Evolutionary conservation across 306 rosid species (phyloP).

Genomic region (Cyamopsis tetragonoloba): DNA sequence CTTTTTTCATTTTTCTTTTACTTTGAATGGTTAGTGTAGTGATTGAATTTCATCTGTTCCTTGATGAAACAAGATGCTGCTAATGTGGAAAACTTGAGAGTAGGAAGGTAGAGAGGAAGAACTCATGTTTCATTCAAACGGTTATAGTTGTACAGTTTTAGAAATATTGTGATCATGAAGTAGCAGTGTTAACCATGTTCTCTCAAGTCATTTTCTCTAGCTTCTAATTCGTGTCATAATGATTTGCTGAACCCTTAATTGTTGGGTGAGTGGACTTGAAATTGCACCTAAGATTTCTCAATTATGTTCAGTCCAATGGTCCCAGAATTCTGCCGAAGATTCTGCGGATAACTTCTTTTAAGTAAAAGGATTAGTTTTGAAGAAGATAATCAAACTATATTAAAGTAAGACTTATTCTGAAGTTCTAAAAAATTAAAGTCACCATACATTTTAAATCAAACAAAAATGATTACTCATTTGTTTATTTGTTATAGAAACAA

Average conservation of each 20-base stretch:
- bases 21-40: constrained; percentile 35
- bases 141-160: constrained; percentile 63
- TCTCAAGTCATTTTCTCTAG: background rate
- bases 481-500: background rate
- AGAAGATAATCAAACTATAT: no score
- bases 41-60: constrained; percentile 38
- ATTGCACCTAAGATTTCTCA: background rate
- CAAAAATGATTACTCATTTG: background rate
- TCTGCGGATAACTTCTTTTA: constrained; percentile 4
- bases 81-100: constrained; percentile 27
- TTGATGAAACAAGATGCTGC: constrained; percentile 27
- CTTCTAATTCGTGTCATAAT: background rate
- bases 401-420: background rate
- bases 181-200: background rate
- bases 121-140: constrained; percentile 28
- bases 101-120: constrained; percentile 35
- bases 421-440: background rate
- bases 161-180: constrained; percentile 28
- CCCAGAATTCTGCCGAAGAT: constrained; percentile 26
- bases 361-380: background rate
- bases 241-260: background rate
- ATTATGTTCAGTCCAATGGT: constrained; percentile 7
- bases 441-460: background rate
- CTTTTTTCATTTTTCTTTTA: background rate
- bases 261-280: background rate